phyloP scores from a whole-genome alignment of 805 yeast genomes.

The Saccharomycopsis guyanensis region DNA sequence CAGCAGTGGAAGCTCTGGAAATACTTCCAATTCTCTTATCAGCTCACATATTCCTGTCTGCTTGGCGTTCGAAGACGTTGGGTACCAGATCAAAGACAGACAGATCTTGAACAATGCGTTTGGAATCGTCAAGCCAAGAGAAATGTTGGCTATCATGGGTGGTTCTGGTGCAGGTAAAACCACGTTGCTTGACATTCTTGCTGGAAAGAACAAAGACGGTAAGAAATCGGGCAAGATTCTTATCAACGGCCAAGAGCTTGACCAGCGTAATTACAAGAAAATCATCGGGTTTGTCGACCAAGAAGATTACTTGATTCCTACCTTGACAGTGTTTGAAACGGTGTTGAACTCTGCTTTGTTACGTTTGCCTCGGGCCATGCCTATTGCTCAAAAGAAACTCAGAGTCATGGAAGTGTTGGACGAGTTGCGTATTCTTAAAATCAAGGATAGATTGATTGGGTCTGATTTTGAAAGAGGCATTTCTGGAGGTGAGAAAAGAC shows the following conservation, averaged over 20 bases:
- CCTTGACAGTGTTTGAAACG: slow-evolving; percentile 92
- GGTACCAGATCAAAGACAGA: slow-evolving; percentile 48
- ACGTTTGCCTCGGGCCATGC: slow-evolving; percentile 77
- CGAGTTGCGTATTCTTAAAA: slow-evolving; percentile 75
- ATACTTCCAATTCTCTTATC: slow-evolving; percentile 36
- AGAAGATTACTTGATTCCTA: slow-evolving; percentile 84
- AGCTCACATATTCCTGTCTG: slow-evolving; percentile 58
- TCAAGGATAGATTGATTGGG: slow-evolving; percentile 82
- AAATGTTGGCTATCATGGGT: slow-evolving; percentile 93
- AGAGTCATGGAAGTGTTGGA: slow-evolving; percentile 79
- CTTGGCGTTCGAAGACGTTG: slow-evolving; percentile 66
- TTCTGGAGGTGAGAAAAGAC: slow-evolving; percentile 85
- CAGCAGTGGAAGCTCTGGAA: background rate
- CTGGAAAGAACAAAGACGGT: slow-evolving; percentile 82
- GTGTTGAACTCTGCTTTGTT: slow-evolving; percentile 86
- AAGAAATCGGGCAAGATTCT: slow-evolving; percentile 53
- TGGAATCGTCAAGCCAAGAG: slow-evolving; percentile 81
- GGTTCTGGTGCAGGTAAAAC: slow-evolving; percentile 99
- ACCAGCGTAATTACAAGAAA: slow-evolving; percentile 43
- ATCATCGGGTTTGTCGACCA: slow-evolving; percentile 94
- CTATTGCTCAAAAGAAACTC: slow-evolving; percentile 60
- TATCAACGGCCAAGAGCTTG: slow-evolving; percentile 59
- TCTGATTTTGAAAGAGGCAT: slow-evolving; percentile 86
- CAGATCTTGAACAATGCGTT: slow-evolving; percentile 53
- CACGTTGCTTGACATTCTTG: slow-evolving; percentile 83